Evolutionary conservation across 176 grass and related monocot genomes (phyloP).

Genomic region (Eleusine coracana): DNA sequence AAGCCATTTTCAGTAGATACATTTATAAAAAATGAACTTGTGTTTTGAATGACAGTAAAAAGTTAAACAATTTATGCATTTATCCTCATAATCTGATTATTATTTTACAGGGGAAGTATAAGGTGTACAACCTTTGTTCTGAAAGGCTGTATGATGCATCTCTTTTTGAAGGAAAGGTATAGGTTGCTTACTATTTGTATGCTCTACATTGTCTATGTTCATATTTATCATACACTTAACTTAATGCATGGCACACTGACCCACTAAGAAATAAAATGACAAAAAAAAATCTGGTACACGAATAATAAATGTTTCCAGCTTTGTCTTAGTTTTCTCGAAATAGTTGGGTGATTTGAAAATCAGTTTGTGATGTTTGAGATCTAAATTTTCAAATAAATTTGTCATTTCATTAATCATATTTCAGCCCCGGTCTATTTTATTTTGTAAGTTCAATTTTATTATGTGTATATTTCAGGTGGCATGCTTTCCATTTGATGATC

Average conservation of each 20-base stretch:
- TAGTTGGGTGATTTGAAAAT: conserved; percentile 15
- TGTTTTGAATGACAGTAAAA: conserved; percentile 7
- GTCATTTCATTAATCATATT: not conserved
- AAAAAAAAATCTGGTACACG: not conserved
- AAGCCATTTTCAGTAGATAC: not conserved
- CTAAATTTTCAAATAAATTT: not conserved
- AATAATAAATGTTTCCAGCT: conserved; percentile 1
- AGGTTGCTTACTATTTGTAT: conserved; percentile 33
- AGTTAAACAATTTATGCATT: conserved; percentile 17
- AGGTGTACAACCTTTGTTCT: conserved; percentile 98
- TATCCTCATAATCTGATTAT: conserved; percentile 34
- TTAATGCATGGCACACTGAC: not conserved
- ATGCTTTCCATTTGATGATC: conserved; percentile 95
- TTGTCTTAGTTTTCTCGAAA: conserved; percentile 21
- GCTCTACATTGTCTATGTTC: not conserved
- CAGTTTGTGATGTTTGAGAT: not conserved
- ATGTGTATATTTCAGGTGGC: conserved; percentile 72
- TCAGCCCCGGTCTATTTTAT: not conserved
- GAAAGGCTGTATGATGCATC: conserved; percentile 97
- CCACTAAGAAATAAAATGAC: not conserved
- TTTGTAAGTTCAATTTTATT: conserved; percentile 22
- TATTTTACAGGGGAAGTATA: conserved; percentile 89
- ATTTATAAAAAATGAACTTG: conserved; percentile 5
- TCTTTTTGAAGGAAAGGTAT: conserved; percentile 99
- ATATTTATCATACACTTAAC: conserved; percentile 9